These are phyloP conservation scores for Eucalyptus lansdowneana DNA, from an alignment of 345 rosid species.

Conservation along the genomic window DNA sequence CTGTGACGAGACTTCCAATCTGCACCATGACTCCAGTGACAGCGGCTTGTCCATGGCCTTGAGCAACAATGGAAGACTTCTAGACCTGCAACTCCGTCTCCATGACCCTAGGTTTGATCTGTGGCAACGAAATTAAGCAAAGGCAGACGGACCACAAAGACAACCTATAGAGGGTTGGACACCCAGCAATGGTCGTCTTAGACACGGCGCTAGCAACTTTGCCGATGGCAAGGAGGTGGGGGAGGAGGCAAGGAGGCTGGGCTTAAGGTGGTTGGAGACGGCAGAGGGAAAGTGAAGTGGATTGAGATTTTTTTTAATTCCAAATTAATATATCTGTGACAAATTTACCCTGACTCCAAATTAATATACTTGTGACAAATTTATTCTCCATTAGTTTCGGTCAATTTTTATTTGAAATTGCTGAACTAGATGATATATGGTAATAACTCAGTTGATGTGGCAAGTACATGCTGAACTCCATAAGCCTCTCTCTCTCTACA, in stretches of 20 bases:
- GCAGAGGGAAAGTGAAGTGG: not conserved
- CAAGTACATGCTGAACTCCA: too few species aligned
- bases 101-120: not conserved
- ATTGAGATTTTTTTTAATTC: too few species aligned
- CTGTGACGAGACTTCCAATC: not conserved
- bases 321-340: fast-evolving
- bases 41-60: not conserved
- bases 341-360: too few species aligned
- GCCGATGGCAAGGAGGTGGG: not conserved
- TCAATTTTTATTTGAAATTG: too few species aligned
- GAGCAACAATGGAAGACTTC: not conserved
- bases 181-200: not conserved
- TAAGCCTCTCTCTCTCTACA: too few species aligned
- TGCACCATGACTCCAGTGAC: not conserved
- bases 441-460: too few species aligned
- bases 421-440: too few species aligned
- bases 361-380: too few species aligned
- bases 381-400: fast-evolving
- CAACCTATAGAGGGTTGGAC: not conserved
- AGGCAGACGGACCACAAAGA: not conserved
- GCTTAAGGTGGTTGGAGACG: not conserved
- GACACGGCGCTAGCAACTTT: not conserved
- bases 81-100: not conserved
- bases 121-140: not conserved
- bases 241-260: not conserved